phyloP scores from a whole-genome alignment of 2,329 filamentous ascomycete species.

The Epichloe gansuensis region DNA sequence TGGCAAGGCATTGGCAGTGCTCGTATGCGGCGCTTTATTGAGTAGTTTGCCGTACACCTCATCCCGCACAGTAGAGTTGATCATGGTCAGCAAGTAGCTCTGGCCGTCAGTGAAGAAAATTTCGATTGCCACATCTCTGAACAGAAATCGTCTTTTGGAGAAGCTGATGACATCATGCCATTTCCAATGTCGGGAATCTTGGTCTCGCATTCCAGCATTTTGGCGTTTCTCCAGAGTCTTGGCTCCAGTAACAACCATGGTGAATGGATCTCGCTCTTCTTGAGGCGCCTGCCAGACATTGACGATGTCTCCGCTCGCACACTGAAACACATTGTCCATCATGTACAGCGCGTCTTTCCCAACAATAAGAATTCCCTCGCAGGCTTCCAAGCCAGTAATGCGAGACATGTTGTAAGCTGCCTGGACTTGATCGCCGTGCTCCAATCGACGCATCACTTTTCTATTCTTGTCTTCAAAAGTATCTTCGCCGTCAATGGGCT shows the following conservation, averaged over 20 bases:
- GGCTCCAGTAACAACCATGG: slow-evolving; percentile 74
- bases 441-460: slow-evolving; percentile 89
- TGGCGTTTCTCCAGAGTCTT: slow-evolving; percentile 49
- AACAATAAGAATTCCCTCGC: slow-evolving; percentile 84
- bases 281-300: slow-evolving; percentile 87
- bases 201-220: slow-evolving; percentile 46
- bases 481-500: slow-evolving; percentile 59
- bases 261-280: slow-evolving; percentile 89
- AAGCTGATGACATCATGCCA: slow-evolving; percentile 93
- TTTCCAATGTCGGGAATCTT: slow-evolving; percentile 81
- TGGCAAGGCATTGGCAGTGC: slow-evolving; percentile 53
- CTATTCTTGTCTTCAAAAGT: slow-evolving; percentile 95
- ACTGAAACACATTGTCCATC: slow-evolving; percentile 92
- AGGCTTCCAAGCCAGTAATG: slow-evolving; percentile 84
- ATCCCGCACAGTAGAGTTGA: slow-evolving; percentile 61
- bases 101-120: slow-evolving; percentile 94
- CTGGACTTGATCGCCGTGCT: slow-evolving; percentile 83
- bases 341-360: slow-evolving; percentile 89
- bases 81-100: slow-evolving; percentile 83
- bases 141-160: slow-evolving; percentile 88
- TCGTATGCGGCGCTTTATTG: slow-evolving; percentile 69
- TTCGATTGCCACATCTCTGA: slow-evolving; percentile 92
- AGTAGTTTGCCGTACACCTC: slow-evolving; percentile 68
- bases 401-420: slow-evolving; percentile 92
- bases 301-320: slow-evolving; percentile 89